Base-by-base conservation (phyloP, 768 basidiomycete genomes). In the Pholiota molesta region DNA sequence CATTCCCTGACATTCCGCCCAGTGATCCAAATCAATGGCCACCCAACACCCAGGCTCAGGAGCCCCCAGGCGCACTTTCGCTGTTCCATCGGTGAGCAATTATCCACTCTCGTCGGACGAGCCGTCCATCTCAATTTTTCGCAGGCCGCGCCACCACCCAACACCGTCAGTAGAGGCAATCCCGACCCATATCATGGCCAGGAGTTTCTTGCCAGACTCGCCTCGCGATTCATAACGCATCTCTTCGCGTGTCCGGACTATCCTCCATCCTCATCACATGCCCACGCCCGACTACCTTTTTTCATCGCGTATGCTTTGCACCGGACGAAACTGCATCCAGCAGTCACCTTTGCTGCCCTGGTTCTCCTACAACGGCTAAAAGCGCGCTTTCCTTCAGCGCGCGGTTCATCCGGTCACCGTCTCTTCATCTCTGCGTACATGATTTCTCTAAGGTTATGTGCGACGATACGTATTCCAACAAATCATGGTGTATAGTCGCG, bases 381-480 rank as follows among this genome's bases (percentile, higher is more conserved):
- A 77, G 87, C 87, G 29, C 88, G 94, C n/a, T 96, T 95, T 75
- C 94, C 94, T 2, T 91, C 93, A 6, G 94, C 94, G 7, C 86
- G 91, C 28, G 94, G 95, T 11, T 94, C 92, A 1, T 94, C 92
- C 0, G 94, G 94, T 21, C 94, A 97, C 71, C 84, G 94, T 0
- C 77, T 97, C 14, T 95, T 95, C 77, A 91, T 96, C 49, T 94
- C 92, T 1, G 93, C 94, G 0, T 94, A 94, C 74, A 96, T 96
- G 94, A 92, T 95, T 70, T 87, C 2, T 90, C 88, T 10, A 94
- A 94, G 71, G 90, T 95, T n/a, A 90, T 94, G 53, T 95, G 94
- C 76, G 94, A 96, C 78, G 94, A 95, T 68, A 95, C 93, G 0
- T 96, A 95, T 73, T 93, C 91, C 16, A 95, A 95, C 83, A 94